Evolutionary conservation across 2,329 filamentous ascomycete species (phyloP), one percentile per base, ranked within the genome.

Genomic region (Ramichloridium luteum): DNA sequence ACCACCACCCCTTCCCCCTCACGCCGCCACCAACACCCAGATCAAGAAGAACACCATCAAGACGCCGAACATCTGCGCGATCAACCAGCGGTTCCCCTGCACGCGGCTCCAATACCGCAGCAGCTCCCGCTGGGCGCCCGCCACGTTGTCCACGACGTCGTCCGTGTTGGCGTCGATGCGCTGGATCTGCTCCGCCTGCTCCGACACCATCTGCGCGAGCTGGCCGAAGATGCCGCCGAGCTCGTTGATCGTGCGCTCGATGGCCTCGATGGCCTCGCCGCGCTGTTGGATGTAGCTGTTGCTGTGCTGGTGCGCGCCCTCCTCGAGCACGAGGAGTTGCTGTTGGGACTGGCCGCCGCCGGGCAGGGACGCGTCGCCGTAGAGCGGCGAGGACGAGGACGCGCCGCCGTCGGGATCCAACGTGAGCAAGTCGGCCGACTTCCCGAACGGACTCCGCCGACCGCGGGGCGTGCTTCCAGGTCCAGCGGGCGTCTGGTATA

Each of bases 171-270:
- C 88, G 50, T 96, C 88, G 51, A 94, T 94, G 30, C 88, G 71
- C 59, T 96, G 84, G 44, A 98, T 93, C 80, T 93, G 93, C 59
- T 94, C 90, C 39, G 82, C 84, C 61, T 98, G 90, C 57, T 98
- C 88, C 34, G 80, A 84, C 16, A 98, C 90, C 90, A 98, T 96
- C 45, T 83, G 77, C 20, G 90, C 88, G 30, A 98, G 64, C 58
- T 98, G 88, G 6, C 85, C 83, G 55, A 96, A 96, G 40, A 94
- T 94, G 10, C 79, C 68, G 16, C 90, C 90, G 1, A 98, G 67
- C 55, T 98, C 90, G 41, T 74, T 76, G 46, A 98, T 98, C 2
- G 90, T 98, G 46, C 82, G 77, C 57, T 98, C 90, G 38, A 98
- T 98, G 4, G 85, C 82, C 54, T 96, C 88, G 42, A 98, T 96